phyloP scores from a whole-genome alignment of 2,329 filamentous ascomycete genomes.

The Leptographium wingfieldii region DNA sequence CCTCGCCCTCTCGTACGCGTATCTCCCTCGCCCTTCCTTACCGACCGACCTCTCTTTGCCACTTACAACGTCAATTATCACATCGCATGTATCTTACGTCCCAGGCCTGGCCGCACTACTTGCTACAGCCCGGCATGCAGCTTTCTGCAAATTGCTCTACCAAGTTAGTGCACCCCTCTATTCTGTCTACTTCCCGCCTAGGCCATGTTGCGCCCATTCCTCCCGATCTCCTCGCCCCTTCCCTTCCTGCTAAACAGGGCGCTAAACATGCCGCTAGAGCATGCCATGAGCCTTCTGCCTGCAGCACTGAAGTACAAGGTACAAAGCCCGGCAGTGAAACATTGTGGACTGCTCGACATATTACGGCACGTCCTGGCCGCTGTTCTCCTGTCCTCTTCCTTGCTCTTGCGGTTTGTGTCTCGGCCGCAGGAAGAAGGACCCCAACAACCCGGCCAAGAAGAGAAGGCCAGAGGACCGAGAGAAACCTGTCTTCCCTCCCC shows the following conservation, averaged over 20 bases:
- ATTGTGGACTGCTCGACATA: background rate
- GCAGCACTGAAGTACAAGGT: background rate
- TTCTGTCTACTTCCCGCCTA: background rate
- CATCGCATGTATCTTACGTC: background rate
- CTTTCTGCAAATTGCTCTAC: conserved; percentile 2
- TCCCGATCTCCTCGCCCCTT: background rate
- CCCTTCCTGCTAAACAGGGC: conserved; percentile 1
- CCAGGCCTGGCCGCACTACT: background rate
- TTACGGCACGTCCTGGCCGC: background rate
- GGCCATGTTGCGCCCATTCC: background rate
- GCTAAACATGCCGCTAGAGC: conserved; percentile 6
- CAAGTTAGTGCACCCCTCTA: background rate
- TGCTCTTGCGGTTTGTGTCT: background rate
- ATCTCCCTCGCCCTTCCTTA: background rate
- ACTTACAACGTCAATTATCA: background rate
- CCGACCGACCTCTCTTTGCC: background rate
- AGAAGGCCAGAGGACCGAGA: background rate
- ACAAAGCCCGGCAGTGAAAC: conserved; percentile 6
- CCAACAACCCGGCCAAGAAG: background rate
- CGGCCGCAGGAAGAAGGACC: background rate
- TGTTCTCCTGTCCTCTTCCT: background rate
- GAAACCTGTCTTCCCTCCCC: background rate
- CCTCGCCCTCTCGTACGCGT: background rate
- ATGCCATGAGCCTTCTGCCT: background rate
- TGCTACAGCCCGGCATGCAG: background rate